Conservation (phyloP, 192 early-diverging fungal species). For the Umbelopsis ramanniana region DNA sequence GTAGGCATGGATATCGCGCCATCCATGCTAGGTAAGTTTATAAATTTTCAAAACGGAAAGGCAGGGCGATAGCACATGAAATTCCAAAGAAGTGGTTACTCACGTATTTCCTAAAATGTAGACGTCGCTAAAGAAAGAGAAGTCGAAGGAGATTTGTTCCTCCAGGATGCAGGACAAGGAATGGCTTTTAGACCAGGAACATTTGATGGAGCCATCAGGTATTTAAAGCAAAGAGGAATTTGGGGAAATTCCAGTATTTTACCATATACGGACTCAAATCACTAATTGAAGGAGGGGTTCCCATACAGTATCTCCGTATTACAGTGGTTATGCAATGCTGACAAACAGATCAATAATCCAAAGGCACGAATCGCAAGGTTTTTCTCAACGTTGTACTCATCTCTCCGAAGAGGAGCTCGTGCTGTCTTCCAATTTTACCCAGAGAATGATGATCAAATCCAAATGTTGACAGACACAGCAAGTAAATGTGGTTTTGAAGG, state of each 20-base stretch:
- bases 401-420: conserved; percentile 84
- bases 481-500: conserved; percentile 95
- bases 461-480: conserved; percentile 87
- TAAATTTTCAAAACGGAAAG: neutral
- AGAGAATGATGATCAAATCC: conserved; percentile 92
- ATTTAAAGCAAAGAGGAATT: neutral
- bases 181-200: conserved; percentile 92
- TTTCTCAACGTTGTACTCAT: conserved; percentile 92
- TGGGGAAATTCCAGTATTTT: conserved; percentile 6
- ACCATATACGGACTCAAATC: neutral
- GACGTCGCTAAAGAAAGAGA: conserved; percentile 92
- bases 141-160: conserved; percentile 92
- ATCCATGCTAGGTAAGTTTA: conserved; percentile 75
- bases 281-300: neutral
- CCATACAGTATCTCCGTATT: conserved; percentile 84
- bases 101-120: conserved; percentile 26
- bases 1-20: conserved; percentile 95
- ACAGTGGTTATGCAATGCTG: conserved; percentile 99
- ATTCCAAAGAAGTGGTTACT: neutral
- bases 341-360: conserved; percentile 87
- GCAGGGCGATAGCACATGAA: neutral
- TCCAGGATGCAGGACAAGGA: conserved; percentile 96
- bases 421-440: conserved; percentile 99
- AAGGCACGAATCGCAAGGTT: conserved; percentile 83
- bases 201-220: conserved; percentile 94